A percentile compares a stretch with the other conserved stretches of the same genome.
These are phyloP conservation scores for Leccinum pachyderme DNA, from an alignment of 1,284 basidiomycete genomes.

Conservation along the genomic window DNA sequence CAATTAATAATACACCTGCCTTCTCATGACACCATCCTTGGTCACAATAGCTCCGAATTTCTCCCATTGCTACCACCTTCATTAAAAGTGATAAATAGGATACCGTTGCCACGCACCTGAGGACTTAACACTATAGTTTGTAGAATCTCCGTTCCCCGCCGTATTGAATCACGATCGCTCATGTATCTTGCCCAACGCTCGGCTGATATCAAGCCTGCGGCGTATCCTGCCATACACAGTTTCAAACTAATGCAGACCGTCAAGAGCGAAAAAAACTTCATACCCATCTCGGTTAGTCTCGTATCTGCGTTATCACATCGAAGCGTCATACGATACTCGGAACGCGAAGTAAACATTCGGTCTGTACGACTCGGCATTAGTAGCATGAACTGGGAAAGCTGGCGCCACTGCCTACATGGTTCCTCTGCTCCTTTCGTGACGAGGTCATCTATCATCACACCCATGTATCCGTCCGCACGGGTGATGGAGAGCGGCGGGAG, in stretches of 20 bases:
- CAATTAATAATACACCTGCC: conserved; percentile 37
- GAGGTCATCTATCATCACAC: conserved; percentile 90
- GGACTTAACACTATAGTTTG: conserved; percentile 52
- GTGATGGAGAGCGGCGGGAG: conserved; percentile 63
- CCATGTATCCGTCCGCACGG: conserved; percentile 80
- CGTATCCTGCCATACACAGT: conserved; percentile 41
- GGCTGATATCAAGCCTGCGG: conserved; percentile 61
- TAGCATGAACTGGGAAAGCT: not conserved
- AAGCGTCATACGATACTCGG: conserved; percentile 85
- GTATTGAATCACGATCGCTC: conserved; percentile 48
- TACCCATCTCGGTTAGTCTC: conserved; percentile 75
- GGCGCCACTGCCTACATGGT: conserved; percentile 55
- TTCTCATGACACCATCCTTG: conserved; percentile 59
- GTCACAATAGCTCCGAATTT: conserved; percentile 54
- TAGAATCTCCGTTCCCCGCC: conserved; percentile 50
- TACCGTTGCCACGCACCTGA: conserved; percentile 42
- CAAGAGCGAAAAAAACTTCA: not conserved
- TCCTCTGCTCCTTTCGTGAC: conserved; percentile 86
- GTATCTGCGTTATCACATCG: conserved; percentile 87
- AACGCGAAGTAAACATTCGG: conserved; percentile 90
- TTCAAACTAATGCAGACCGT: not conserved
- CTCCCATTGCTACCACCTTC: conserved; percentile 52
- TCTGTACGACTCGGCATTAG: conserved; percentile 45
- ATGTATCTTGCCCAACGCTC: conserved; percentile 59
- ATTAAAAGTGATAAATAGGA: not conserved